A percentile compares a stretch with the other conserved stretches of the same genome.
Conservation (phyloP, 257 asterid species). For the Linaria vulgaris region DNA sequence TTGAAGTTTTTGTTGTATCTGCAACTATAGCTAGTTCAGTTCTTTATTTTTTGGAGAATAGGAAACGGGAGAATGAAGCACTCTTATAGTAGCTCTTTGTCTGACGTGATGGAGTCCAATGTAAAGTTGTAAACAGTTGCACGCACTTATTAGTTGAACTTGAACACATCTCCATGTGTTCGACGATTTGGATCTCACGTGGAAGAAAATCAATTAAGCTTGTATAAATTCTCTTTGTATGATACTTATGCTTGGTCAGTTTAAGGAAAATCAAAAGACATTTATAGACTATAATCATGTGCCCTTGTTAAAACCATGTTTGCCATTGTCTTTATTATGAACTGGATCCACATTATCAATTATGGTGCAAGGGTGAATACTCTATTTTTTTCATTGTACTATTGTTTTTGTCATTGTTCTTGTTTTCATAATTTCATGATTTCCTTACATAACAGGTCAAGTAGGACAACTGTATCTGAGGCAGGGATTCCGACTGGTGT, state of each 20-base stretch:
- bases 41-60: not conserved
- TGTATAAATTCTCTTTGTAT: not conserved
- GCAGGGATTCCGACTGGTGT: slow-evolving; percentile 54
- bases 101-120: not conserved
- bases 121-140: not conserved
- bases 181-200: not conserved
- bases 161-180: not conserved
- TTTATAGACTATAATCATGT: slow-evolving; percentile 1
- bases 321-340: slow-evolving; percentile 2
- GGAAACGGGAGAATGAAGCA: not conserved
- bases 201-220: not conserved
- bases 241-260: not conserved
- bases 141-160: not conserved
- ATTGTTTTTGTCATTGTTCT: not conserved
- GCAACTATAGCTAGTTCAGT: slow-evolving; percentile 1
- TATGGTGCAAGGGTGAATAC: not conserved
- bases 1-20: slow-evolving; percentile 8
- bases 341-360: slow-evolving; percentile 8
- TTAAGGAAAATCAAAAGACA: not conserved
- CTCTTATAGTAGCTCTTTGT: not conserved
- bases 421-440: not conserved
- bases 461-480: slow-evolving; percentile 79
- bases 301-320: slow-evolving; percentile 14
- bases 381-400: not conserved
- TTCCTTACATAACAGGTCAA: slow-evolving; percentile 56